phyloP scores from a whole-genome alignment of 176 grass and related monocot species.

The Thinopyrum elongatum region DNA sequence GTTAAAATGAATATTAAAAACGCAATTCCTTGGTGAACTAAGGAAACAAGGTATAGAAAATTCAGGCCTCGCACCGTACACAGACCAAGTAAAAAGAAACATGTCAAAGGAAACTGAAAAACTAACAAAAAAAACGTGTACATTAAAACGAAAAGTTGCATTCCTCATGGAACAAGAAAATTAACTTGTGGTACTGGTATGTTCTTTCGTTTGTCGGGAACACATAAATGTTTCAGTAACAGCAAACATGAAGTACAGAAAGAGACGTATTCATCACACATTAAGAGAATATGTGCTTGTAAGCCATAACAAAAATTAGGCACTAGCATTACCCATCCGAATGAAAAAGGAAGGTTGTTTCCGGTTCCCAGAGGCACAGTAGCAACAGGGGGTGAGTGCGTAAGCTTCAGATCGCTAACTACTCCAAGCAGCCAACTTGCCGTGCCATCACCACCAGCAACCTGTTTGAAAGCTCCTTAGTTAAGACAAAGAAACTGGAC shows the following conservation, averaged over 20 bases:
- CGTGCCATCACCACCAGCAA: conserved; percentile 97
- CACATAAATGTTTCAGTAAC: neutral
- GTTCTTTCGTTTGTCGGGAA: neutral
- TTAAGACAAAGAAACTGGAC: neutral
- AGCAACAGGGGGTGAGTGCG: conserved; percentile 70
- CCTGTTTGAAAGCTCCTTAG: conserved; percentile 52
- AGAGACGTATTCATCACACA: neutral
- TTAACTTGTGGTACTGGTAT: neutral
- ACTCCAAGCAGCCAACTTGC: conserved; percentile 99
- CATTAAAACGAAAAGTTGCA: neutral
- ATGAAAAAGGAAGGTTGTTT: conserved; percentile 97
- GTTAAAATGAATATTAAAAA: neutral
- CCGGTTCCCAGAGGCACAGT: conserved; percentile 97
- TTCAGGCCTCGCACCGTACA: neutral
- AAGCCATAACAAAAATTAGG: neutral
- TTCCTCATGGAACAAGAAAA: neutral
- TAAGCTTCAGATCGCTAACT: conserved; percentile 89
- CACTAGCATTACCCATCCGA: conserved; percentile 77
- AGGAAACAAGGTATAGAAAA: neutral
- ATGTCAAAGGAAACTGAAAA: neutral
- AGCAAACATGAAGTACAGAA: neutral
- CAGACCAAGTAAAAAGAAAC: neutral
- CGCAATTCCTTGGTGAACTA: neutral
- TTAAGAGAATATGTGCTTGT: neutral
- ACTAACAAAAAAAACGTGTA: neutral